These are phyloP conservation scores for Cryptosporidium canis DNA, from an alignment of 169 alveolate species.

Conservation along the genomic window DNA sequence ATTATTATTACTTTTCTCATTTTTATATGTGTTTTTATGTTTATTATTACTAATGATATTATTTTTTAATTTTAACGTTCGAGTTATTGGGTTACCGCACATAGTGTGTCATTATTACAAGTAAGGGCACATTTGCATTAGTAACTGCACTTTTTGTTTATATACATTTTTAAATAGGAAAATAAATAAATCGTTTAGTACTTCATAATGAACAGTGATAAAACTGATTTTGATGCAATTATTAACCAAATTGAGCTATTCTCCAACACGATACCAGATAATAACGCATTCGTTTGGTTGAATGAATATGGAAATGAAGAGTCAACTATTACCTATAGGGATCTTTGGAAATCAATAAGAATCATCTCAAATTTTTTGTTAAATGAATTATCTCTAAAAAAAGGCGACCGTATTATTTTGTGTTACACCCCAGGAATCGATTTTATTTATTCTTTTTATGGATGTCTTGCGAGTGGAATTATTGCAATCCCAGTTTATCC, in stretches of 20 bases:
- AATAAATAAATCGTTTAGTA: not conserved
- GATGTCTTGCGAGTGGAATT: slow-evolving; percentile 71
- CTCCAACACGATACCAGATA: slow-evolving; percentile 4
- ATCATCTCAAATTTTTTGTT: slow-evolving; percentile 30
- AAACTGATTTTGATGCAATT: slow-evolving; percentile 12
- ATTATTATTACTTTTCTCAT: not conserved
- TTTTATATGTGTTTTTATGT: too few species aligned
- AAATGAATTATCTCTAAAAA: slow-evolving; percentile 25
- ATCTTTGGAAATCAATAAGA: slow-evolving; percentile 30
- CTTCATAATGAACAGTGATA: not conserved
- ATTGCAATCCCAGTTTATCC: slow-evolving; percentile 77
- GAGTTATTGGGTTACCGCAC: slow-evolving; percentile 34
- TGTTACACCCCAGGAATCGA: slow-evolving; percentile 79
- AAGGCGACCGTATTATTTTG: slow-evolving; percentile 55
- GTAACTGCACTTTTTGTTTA: slow-evolving; percentile 10
- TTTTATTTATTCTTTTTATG: slow-evolving; percentile 73
- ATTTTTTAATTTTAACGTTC: not conserved
- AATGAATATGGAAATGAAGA: slow-evolving; percentile 71
- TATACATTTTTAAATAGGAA: not conserved
- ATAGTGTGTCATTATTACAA: slow-evolving; percentile 45
- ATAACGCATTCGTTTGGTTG: slow-evolving; percentile 55
- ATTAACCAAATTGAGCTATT: slow-evolving; percentile 56
- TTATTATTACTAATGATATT: not conserved
- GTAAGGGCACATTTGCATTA: slow-evolving; percentile 63
- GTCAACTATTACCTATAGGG: slow-evolving; percentile 13